Base-by-base conservation (phyloP, 2,329 filamentous ascomycete species). In the Fusarium sp. region DNA sequence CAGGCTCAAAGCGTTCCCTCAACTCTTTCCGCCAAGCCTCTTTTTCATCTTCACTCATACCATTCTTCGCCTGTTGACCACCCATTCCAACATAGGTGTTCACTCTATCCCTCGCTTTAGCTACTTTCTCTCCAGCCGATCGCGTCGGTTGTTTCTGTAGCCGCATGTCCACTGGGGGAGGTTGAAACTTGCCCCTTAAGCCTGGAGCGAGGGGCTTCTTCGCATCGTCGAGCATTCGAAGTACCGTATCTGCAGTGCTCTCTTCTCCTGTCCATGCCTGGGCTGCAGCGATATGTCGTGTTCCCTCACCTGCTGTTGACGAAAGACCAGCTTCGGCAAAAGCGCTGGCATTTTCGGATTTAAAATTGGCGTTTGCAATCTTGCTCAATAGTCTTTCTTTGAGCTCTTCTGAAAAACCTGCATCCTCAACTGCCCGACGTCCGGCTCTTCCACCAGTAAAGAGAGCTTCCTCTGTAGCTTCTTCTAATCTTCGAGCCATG, bases 221-320 rank as follows among this genome's bases (percentile, higher is more conserved):
- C 30, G 93, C 88, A 78, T 97, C 94, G 61, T 93, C 88, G 14
- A 96, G 81, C 92, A 98, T 98, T 35, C 96, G 90, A 52, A 97
- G 83, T 26, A 94, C 90, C 1, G 92, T 87, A 79, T 98, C 94
- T 73, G 91, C 88, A 3, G 91, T 82, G 8, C 84, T 85, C 81
- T 98, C 96, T 15, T 87, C 85, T 5, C 95, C 96, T 0, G 88
- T 90, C 96, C 96, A 99, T 2, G 92, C 87, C 62, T 87, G 82
- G 10, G 90, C 89, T 0, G 87, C 85, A 3, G 93, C 93, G 38
- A 90, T 87, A 53, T 91, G 88, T 65, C 89, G 86, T 4, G 91
- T 92, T 15, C 91, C 91, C 73, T 86, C 85, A 18, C 92, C 91
- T 15, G 92, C 90, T n/a, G 88, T 86, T 7, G 86, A 78, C 1